phyloP scores from a whole-genome alignment of 2,329 filamentous ascomycete species.

The Huntiella moniliformis region DNA sequence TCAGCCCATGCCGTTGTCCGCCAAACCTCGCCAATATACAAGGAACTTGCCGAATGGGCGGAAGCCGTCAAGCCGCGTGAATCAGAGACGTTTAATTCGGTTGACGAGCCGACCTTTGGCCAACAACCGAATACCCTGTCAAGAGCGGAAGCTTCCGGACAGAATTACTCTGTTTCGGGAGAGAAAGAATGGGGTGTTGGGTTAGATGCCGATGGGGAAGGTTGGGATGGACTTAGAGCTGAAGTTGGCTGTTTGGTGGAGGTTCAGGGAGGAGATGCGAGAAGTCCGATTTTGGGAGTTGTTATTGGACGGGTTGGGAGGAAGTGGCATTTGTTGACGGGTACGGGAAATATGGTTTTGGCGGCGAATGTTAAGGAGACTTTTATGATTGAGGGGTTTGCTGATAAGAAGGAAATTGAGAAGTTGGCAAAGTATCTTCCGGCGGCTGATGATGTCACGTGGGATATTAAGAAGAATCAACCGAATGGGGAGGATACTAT shows the following conservation, averaged over 20 bases:
- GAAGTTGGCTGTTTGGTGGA: constrained; percentile 10
- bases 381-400: constrained; percentile 33
- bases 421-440: constrained; percentile 16
- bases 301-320: constrained; percentile 33
- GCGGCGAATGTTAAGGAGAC: constrained; percentile 24
- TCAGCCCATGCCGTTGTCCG: background rate
- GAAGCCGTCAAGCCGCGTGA: background rate
- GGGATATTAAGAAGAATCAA: background rate
- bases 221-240: background rate
- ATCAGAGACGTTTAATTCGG: too few species aligned
- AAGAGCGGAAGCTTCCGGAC: background rate
- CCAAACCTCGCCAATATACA: background rate
- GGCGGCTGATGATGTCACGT: background rate
- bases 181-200: background rate
- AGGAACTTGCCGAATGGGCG: background rate
- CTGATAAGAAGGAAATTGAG: constrained; percentile 22
- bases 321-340: constrained; percentile 35
- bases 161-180: too few species aligned
- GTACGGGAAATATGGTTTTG: constrained; percentile 30
- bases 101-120: background rate
- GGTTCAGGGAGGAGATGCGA: constrained; percentile 20
- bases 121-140: constrained; percentile 5
- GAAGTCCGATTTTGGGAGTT: constrained; percentile 30
- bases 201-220: background rate
- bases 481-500: constrained; percentile 6